Evolutionary conservation across 768 basidiomycete genomes (phyloP).

Genomic region (Leucosporidium yakuticum): DNA sequence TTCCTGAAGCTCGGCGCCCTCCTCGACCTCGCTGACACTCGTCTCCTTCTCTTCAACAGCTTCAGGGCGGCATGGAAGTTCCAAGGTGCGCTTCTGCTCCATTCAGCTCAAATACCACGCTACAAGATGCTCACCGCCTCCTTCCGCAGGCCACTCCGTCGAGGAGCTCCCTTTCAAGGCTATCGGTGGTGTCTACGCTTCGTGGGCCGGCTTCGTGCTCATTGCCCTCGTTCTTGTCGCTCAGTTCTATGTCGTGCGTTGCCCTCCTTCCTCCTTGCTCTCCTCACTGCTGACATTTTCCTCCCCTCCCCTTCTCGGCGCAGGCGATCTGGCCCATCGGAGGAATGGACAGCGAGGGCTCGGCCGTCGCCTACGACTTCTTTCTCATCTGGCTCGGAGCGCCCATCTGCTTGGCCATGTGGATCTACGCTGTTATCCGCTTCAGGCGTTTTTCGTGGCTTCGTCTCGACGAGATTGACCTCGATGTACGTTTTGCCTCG

Average conservation of each 20-base stretch:
- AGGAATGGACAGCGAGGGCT: not conserved
- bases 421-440: slow-evolving; percentile 1
- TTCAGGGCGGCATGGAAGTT: slow-evolving; percentile 38
- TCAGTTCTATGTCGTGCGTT: slow-evolving; percentile 36
- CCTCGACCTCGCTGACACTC: too few species aligned
- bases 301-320: not conserved
- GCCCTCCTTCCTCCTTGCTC: not conserved
- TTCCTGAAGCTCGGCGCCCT: too few species aligned
- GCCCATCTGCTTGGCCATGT: slow-evolving; percentile 35
- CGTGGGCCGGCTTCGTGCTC: slow-evolving; percentile 27
- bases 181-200: slow-evolving; percentile 33
- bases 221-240: slow-evolving; percentile 36
- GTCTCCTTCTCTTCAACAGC: too few species aligned
- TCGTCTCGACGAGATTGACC: slow-evolving; percentile 37
- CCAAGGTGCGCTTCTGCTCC: slow-evolving; percentile 10
- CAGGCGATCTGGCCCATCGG: slow-evolving; percentile 21
- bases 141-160: slow-evolving; percentile 22
- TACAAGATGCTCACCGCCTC: too few species aligned
- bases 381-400: slow-evolving; percentile 22
- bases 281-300: too few species aligned
- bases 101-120: too few species aligned
- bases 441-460: not conserved
- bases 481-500: slow-evolving; percentile 17
- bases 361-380: slow-evolving; percentile 19
- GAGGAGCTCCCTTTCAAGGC: slow-evolving; percentile 37